Evolutionary conservation across 192 early-diverging fungal species (phyloP), one percentile per base, ranked within the genome.

Genomic region (Linnemannia exigua): DNA sequence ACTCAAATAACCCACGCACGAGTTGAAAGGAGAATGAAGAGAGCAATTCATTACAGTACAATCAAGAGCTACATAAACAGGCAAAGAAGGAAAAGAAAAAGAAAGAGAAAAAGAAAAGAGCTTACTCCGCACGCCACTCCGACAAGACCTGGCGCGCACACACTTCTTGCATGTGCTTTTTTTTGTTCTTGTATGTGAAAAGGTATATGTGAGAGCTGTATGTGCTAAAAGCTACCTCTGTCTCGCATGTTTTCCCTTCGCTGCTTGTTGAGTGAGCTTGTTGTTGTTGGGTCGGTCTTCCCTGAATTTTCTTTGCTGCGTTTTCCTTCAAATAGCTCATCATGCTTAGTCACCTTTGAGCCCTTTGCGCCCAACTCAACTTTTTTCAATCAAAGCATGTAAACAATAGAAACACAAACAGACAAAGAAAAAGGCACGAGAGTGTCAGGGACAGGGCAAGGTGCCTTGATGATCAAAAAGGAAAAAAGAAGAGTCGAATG

Each of bases 261-360:
- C 22, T 17, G 5, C 22, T n/a, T n/a, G 51, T n/a, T 46, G 44
- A 16, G 52, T 31, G 28, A 63, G 28, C 28, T 63, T 63, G 22
- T 54, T 46, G n/a, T n/a, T 44, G 41, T 44, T 44, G 41, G 41
- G 41, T 9, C 9, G 4, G 17, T 50, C 28, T 63, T n/a, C 28
- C 12, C 22, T 33, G 58, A 63, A 63, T 28, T 58, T 25, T 54
- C 19, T 36, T 68, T 31, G 17, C 20, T 11, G n/a, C 0, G 37
- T 22, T n/a, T n/a, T n/a, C n/a, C n/a, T n/a, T n/a, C 1, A 3
- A 9, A 69, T 70, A 41, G 36, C 33, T 36, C 38, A 41, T 70
- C 19, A 17, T 41, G 68, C 36, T 70, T 70, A 38, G 68, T 70
- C 68, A 70, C 38, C 38, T 38, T n/a, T 70, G 36, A 38, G 19